Evolutionary conservation across 75 land plant species (phyloP), one percentile per base, ranked within the genome.

Genomic region (Gnetum montanum): DNA sequence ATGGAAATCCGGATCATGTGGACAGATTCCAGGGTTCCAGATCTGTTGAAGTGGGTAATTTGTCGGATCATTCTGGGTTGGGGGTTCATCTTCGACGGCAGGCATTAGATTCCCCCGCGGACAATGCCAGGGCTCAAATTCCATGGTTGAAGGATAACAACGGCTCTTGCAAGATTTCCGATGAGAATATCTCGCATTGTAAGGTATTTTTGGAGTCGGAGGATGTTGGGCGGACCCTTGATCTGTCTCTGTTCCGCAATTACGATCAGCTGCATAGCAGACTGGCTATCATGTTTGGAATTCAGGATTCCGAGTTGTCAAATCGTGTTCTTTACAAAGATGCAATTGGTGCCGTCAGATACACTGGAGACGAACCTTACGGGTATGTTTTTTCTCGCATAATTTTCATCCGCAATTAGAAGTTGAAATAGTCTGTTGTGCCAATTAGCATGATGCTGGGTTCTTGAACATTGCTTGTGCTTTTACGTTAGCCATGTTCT

Each of bases 171-270:
- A 50, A 50, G 64, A 30, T 22, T 19, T 29, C 46, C 27, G 73
- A 53, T 41, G 75, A 70, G 12, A 34, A 41, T 6, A 29, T 55
- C 33, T 13, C 24, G n/a, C 71, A 74, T 37, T 77, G 80, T 63
- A 77, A 74, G 58, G 71, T 74, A 15, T 77, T 74, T 36, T 50
- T 45, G 20, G 80, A 77, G 63, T 60, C 64, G 31, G 80, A 77
- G 34, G 80, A 77, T 64, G 78, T 77, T 0, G 80, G 78, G 16
- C 63, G 80, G 58, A 77, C 67, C n/a, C 66, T 77, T 16, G 80
- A 77, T 47, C 65, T 77, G n/a, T 74, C 80, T 2, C 41, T 29
- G 10, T 62, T 77, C 36, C 22, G 36, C 20, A 48, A 66, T 18
- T 77, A 67, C 29, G 80, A 77, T 26, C 67, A 77, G 67, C 67